Evolutionary conservation across 2,329 filamentous ascomycete species (phyloP), one percentile per base, ranked within the genome.

Genomic region (Colletotrichum incanum): DNA sequence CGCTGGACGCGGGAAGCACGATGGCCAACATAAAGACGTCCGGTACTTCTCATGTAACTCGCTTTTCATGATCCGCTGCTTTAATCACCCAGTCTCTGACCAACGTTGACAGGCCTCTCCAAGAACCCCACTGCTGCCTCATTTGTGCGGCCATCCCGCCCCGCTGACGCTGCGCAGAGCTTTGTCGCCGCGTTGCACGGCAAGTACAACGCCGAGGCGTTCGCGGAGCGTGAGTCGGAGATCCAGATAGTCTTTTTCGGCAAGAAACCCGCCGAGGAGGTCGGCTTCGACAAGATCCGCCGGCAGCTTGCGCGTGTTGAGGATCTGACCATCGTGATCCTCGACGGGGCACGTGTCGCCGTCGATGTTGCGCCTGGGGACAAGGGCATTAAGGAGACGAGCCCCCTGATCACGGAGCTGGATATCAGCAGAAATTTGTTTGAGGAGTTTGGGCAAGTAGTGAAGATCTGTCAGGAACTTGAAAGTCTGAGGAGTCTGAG

Each of bases 201-300:
- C 76, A 99, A 98, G 84, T 99, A 99, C 80, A 93, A 92, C 4
- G 88, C 91, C 3, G 89, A 92, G 69, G 80, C 83, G 18, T 77
- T 80, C 11, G 77, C 80, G 37, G 72, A 76, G 45, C 76, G 58
- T 63, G 71, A 58, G 73, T 73, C 65, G 67, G 68, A 75, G 62
- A 69, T 70, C 61, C 86, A 90, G 60, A 93, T 97, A 74, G 84
- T 86, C 66, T 92, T 87, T 87, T 97, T 86, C 83, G 93, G 82
- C 47, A 98, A 67, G 52, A 75, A 98, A 82, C 89, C 95, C 23
- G 96, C 94, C 6, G 93, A 98, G 83, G 96, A 98, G 83, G 90
- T 98, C 43, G 96, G 96, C 39, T 98, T 98, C 76, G 95, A 97
- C 76, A 98, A 98, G 86, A 94, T 98, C 75, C 90, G 93, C 54